Conservation (phyloP, 352 stramenopile species). For the Thalassiosira livingstoniorum region DNA sequence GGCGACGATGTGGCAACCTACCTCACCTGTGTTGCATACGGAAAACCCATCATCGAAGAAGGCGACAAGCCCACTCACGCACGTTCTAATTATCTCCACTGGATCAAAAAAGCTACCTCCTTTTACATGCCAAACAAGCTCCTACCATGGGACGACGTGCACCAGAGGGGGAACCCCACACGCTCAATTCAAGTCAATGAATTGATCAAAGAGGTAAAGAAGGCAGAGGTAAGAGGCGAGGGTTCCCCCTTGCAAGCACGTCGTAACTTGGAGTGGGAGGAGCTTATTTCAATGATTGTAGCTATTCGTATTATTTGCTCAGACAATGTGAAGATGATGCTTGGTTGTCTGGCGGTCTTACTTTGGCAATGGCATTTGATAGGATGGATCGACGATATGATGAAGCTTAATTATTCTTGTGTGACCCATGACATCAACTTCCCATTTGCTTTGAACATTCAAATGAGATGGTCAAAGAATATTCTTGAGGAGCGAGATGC, state of each 20-base stretch:
- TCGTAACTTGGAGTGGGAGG: slow-evolving; percentile 11
- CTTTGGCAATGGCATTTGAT: neutral
- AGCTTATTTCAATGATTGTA: slow-evolving; percentile 9
- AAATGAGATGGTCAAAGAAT: slow-evolving; percentile 12
- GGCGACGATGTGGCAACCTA: neutral
- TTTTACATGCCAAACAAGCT: neutral
- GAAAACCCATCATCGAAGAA: neutral
- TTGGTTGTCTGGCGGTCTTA: neutral
- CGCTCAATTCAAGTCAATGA: neutral
- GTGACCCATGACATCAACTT: neutral
- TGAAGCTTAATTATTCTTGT: neutral
- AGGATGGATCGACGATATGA: slow-evolving; percentile 11
- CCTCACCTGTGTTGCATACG: neutral
- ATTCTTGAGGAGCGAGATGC: slow-evolving; percentile 8
- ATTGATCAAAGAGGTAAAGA: slow-evolving; percentile 6
- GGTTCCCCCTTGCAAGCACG: neutral
- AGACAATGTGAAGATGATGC: neutral
- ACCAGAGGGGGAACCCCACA: neutral
- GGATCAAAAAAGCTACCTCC: neutral
- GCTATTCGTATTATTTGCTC: neutral
- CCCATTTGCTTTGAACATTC: neutral
- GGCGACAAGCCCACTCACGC: neutral
- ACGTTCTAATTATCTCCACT: neutral
- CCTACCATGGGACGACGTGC: neutral
- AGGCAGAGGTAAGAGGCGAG: slow-evolving; percentile 8